Base-by-base conservation (phyloP, 2,329 filamentous ascomycete species). In the Shiraia bambusicola region DNA sequence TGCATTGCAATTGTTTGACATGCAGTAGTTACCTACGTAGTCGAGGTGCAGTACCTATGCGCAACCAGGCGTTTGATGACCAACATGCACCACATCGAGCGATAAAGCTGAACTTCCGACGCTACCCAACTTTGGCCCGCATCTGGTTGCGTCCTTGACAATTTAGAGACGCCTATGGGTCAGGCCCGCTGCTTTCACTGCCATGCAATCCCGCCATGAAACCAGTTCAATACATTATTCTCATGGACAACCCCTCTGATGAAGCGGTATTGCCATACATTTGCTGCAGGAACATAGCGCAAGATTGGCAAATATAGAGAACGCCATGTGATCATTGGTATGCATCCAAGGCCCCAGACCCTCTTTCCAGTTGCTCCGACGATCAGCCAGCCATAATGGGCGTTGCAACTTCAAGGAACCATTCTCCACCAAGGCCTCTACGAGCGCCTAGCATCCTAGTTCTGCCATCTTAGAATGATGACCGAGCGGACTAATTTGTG, bases 21-120 rank as follows among this genome's bases (percentile, higher is more conserved):
- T 36, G 39, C 35, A 38, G 41, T 35, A n/a, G n/a, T n/a, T n/a
- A n/a, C n/a, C n/a, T n/a, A 29, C 35, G 29, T 45, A 28, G 26
- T 30, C 30, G 25, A 36, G 19, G 10, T 37, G 28, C 39, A 22
- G 33, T 38, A n/a, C n/a, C n/a, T n/a, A 40, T 38, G 34, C 25
- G 11, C 31, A 31, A 29, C 33, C 40, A 45, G 45, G 52, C 48
- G 52, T 49, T 58, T 58, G 48, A 56, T 56, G 48, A 54, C 47
- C 9, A 35, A 27, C 16, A 32, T 44, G 28, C 19, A 26, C 13
- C n/a, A 32, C 10, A 12, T 11, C 4, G 19, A 22, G 19, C 19
- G 4, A 22, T 22, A 22, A 22, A 22, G 19, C 8, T 22, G 19
- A 22, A 22, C 17, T 16, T 34, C 31, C 11, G 10, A 12, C 31